Evolutionary conservation across 352 stramenopile species (phyloP), one percentile per base, ranked within the genome.

Genomic region (Phytophthora fragariaefolia): DNA sequence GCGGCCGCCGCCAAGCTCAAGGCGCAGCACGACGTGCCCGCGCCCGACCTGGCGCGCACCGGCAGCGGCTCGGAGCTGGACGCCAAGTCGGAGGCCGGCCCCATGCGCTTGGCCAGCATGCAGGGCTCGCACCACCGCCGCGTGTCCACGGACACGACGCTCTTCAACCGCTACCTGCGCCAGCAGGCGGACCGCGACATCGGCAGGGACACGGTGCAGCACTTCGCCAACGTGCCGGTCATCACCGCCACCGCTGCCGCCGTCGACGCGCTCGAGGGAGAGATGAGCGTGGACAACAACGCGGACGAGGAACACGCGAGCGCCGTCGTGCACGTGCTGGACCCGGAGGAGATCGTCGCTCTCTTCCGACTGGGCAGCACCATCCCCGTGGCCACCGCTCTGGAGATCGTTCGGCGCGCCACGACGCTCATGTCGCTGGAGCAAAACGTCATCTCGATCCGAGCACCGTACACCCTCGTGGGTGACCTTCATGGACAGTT

Each of bases 401-500:
- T 93, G 8, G 80, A 88, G 53, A 77, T 93, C 18, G 58, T 92
- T 54, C 73, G 80, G 60, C 75, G 59, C 12, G 80, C 82, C 24
- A 92, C 81, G 1, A 83, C 83, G 36, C 58, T 87, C 23, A 83
- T 93, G 78, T 71, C 69, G 17, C 60, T 85, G 6, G 81, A 89
- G 57, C 79, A 77, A 36, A 89, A 89, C 47, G 79, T 89, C n/a
- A 61, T 89, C 28, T 53, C 53, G 1, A 63, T 87, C n/a, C 71
- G 69, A 20, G 79, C 81, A 10, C 77, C 79, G 40, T 83, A 73
- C 60, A 87, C 79, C 40, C 69, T 90, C 8, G 77, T 87, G 32
- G 89, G 89, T 18, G 92, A 98, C 66, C 86, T 99, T 10, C 98
- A 99, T 71, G 98, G 98, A 18, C 98, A 99, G 64, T 99, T 99